A percentile compares a stretch with the other conserved stretches of the same genome.
Evolutionary conservation across 768 basidiomycete species (phyloP).

Genomic region (Termitomyces sp.): DNA sequence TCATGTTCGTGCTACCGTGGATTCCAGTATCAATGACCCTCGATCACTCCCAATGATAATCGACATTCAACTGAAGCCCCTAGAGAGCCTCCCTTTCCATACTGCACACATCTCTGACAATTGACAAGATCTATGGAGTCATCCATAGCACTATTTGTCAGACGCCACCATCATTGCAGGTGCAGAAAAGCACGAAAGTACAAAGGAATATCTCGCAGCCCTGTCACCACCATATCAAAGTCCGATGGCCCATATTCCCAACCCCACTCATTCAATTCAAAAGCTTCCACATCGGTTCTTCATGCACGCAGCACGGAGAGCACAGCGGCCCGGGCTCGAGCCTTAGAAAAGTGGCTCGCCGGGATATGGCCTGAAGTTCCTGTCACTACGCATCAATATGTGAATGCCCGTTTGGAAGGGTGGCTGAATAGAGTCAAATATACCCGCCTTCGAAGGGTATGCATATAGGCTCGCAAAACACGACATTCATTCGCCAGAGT

Average conservation of each 20-base stretch:
- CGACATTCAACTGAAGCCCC: neutral
- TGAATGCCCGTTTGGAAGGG: neutral
- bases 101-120: no score
- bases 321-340: conserved; percentile 83
- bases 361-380: conserved; percentile 84
- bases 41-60: neutral
- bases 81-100: no score
- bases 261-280: conserved; percentile 73
- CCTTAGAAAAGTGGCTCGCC: conserved; percentile 79
- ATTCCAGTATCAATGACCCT: neutral
- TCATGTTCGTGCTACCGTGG: neutral
- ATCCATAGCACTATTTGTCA: neutral
- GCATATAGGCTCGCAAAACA: conserved; percentile 74
- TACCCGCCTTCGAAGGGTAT: conserved; percentile 95
- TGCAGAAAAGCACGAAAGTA: neutral
- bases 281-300: conserved; percentile 48
- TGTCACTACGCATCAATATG: conserved; percentile 49
- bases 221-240: conserved; percentile 17
- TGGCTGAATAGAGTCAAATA: conserved; percentile 22
- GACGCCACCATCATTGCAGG: neutral
- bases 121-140: neutral
- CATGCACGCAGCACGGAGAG: conserved; percentile 34
- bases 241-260: conserved; percentile 88
- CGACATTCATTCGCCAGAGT: conserved; percentile 89
- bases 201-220: neutral